These are phyloP conservation scores for Passiflora organensis DNA, from an alignment of 345 rosid species.

Conservation along the genomic window DNA sequence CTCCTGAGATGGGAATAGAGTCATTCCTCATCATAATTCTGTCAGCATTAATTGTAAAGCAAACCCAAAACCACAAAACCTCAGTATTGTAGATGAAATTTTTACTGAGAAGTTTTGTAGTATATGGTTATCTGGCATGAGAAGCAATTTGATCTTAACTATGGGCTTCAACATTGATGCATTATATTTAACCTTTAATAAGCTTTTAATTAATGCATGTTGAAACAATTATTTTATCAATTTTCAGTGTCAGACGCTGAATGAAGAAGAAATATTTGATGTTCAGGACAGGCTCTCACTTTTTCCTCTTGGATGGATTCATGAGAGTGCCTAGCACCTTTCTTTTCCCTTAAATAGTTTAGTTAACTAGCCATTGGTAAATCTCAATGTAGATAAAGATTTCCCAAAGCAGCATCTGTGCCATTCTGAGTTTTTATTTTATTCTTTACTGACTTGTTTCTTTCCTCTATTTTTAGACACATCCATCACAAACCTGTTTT, in stretches of 20 bases:
- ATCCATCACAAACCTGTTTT: constrained; percentile 94
- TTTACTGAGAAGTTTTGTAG: no score
- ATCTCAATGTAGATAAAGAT: background rate
- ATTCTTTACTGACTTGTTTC: constrained; percentile 22
- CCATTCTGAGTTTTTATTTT: no score
- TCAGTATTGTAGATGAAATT: no score
- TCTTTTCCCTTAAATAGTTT: background rate
- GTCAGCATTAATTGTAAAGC: background rate
- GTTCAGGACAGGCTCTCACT: constrained; percentile 75
- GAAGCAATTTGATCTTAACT: no score
- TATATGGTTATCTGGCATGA: no score
- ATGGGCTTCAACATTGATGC: no score
- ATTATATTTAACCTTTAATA: background rate
- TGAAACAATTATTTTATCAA: constrained; percentile 7
- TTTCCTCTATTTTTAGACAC: constrained; percentile 55
- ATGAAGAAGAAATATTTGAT: constrained; percentile 95
- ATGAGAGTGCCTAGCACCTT: constrained; percentile 44
- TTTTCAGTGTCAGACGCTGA: constrained; percentile 75
- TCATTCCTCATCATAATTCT: no score
- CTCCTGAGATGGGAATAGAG: background rate
- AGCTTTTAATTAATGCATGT: no score
- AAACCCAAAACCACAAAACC: background rate
- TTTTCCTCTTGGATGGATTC: constrained; percentile 95
- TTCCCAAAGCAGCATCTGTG: background rate
- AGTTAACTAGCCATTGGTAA: no score